Conservation (phyloP, 176 grass and related monocot species). For the Themeda triandra region DNA sequence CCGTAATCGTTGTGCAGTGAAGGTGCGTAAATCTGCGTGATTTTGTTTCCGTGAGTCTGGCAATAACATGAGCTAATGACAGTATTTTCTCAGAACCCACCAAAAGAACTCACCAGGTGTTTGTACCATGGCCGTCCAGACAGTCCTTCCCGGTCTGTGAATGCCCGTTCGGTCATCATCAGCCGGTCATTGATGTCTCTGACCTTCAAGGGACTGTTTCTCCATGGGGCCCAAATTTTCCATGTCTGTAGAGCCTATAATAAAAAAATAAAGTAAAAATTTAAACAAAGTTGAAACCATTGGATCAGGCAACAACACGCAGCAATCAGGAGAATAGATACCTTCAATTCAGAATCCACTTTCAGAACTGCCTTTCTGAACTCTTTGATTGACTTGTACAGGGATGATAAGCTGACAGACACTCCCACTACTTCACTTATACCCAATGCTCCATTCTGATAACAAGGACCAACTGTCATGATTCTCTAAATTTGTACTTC, state of each 20-base stretch:
- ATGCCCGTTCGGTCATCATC: constrained; percentile 85
- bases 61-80: neutral
- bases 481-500: constrained; percentile 14
- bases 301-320: neutral
- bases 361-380: constrained; percentile 54
- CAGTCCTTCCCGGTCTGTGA: constrained; percentile 68
- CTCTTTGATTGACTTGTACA: constrained; percentile 68
- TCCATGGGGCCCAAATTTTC: constrained; percentile 41
- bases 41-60: constrained; percentile 13
- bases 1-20: constrained; percentile 74
- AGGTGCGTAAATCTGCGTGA: constrained; percentile 66
- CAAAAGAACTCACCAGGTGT: constrained; percentile 59
- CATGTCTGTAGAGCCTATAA: constrained; percentile 55
- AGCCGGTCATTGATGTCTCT: constrained; percentile 76
- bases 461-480: constrained; percentile 12
- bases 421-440: constrained; percentile 39
- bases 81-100: neutral
- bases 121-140: constrained; percentile 84
- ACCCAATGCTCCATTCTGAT: constrained; percentile 36
- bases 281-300: neutral
- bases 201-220: constrained; percentile 46
- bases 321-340: constrained; percentile 23
- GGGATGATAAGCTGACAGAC: constrained; percentile 62
- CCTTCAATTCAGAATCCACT: constrained; percentile 75
- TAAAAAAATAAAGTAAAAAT: constrained; percentile 9